Evolutionary conservation across 169 alveolate species (phyloP), one percentile per base, ranked within the genome.

Genomic region (Perkinsus chesapeaki): DNA sequence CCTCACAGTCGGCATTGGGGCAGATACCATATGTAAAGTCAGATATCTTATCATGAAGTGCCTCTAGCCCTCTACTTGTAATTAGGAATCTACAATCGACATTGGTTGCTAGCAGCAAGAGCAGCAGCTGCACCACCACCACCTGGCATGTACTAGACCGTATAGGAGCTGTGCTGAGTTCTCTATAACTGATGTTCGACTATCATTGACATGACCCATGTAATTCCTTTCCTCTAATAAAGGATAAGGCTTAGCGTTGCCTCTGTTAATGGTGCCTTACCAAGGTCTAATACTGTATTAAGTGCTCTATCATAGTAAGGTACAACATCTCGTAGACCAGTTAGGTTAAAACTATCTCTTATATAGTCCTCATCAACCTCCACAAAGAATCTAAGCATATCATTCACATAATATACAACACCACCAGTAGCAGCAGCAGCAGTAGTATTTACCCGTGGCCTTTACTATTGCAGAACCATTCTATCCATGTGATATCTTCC

Each of bases 11-110:
- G 0, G 95, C 96, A 93, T 97, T 92, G 91, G 96, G 96, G 92
- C 98, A 96, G 73, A 94, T 93, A n/a, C 98, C 98, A 91, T 94
- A 96, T 16, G 93, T 93, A 0, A 96, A 97, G 60, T 91, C 93
- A 38, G 94, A 60, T 93, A 94, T 96, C 93, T 95, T 94, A 73
- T 96, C 97, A 93, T 93, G 93, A 60, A 92, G 27, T 91, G 82
- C 82, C 27, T 60, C 82, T 20, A 60, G 82, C 12, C 82, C 82
- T 60, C 82, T 60, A 60, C 27, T 60, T 27, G 82, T 60, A 16
- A 60, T 60, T 34, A 60, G 82, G 82, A 60, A 60, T 34, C 82
- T 60, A 60, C 23, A 16, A 20, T 23, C 37, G 31, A 7, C 3
- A 60, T 60, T 20, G 82, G 82, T 5, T 27, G 23, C 7, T 60